A percentile compares a stretch with the other conserved stretches of the same genome.
Evolutionary conservation across 495 filamentous ascomycete species (phyloP).

Genomic region (Penicillium parvum): DNA sequence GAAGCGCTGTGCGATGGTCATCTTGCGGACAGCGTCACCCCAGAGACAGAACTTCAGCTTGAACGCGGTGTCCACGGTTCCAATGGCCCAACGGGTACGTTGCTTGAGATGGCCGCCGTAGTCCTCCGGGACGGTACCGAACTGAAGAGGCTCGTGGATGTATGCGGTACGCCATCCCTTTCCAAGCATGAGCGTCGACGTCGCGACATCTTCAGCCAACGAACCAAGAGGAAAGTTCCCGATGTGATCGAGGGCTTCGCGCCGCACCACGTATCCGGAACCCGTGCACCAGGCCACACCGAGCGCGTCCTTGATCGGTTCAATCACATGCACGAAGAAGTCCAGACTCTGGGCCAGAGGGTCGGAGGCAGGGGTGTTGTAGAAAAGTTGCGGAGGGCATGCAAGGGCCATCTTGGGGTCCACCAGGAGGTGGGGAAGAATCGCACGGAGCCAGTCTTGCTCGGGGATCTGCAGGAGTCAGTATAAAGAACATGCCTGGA

Average conservation of each 20-base stretch:
- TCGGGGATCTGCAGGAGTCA: conserved; percentile 41
- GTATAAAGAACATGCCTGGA: neutral
- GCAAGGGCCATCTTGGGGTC: conserved; percentile 47
- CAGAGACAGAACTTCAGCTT: conserved; percentile 44
- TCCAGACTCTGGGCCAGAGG: conserved; percentile 46
- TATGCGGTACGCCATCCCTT: conserved; percentile 50
- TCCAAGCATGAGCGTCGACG: conserved; percentile 43
- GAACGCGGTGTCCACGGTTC: conserved; percentile 41
- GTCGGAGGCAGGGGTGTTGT: conserved; percentile 49
- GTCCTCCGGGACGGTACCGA: conserved; percentile 47
- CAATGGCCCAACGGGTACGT: conserved; percentile 46
- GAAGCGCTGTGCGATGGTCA: conserved; percentile 33
- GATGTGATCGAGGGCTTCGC: conserved; percentile 46
- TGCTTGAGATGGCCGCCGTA: conserved; percentile 48
- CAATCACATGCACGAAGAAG: conserved; percentile 45
- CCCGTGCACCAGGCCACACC: conserved; percentile 50
- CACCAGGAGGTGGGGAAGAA: conserved; percentile 44
- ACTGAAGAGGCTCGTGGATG: conserved; percentile 49
- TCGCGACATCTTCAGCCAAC: conserved; percentile 49
- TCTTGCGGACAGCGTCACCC: conserved; percentile 32
- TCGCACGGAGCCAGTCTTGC: conserved; percentile 47
- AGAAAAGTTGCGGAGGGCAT: conserved; percentile 52
- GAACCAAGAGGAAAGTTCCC: conserved; percentile 48
- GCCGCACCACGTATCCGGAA: conserved; percentile 48
- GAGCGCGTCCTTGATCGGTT: conserved; percentile 48